Base-by-base conservation (phyloP, 148 eudicot genomes). In the Chenopodium album region DNA sequence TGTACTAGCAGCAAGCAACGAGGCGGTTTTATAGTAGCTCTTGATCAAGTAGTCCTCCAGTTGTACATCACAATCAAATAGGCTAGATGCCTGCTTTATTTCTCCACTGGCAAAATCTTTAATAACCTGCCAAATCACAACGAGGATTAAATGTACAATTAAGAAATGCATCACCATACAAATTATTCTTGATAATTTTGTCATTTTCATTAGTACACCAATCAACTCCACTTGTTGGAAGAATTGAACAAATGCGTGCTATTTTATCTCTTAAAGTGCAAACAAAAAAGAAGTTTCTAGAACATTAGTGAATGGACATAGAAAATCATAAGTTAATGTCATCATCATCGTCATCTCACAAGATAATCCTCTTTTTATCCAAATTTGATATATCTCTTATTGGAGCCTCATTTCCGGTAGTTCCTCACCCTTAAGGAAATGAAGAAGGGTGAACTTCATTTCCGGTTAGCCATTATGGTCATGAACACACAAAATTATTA, bases 91-190 rank as follows among this genome's bases (percentile, higher is more conserved):
- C 85, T 95, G 97, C 89, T 93, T 93, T 80, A 95, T 95, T 89
- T 94, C 98, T 41, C 98, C 98, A 60, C 95, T 93, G 13, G 98
- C 98, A 78, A 94, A 94, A 82, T 94, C 98, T 92, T 94, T 94
- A 72, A 94, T 94, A 76, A 94, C 97, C 98, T 95, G 96, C 37
- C 76, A 76, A 19, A 79, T 26, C 37, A 74, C 75, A 32, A 50
- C 79, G 60, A 81, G 20, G 56, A 14, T 50, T 74, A 50, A 22
- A 28, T 17, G 22, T 19, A 9, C 32, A 28, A 76, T 17, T 67
- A 77, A 9, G 79, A 64, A 76, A 26, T 20, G 20, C 1, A 23
- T 29, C 17, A 20, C 60, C 44, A 78, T 12, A 7, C 11, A 44
- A 47, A 64, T 11, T 9, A 68, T 17, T 7, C 10, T 4, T 14